Percentiles rank a stretch among this genome's conserved stretches.
phyloP scores from a whole-genome alignment of 2,329 filamentous ascomycete species.

The Hypocrella siamensis region DNA sequence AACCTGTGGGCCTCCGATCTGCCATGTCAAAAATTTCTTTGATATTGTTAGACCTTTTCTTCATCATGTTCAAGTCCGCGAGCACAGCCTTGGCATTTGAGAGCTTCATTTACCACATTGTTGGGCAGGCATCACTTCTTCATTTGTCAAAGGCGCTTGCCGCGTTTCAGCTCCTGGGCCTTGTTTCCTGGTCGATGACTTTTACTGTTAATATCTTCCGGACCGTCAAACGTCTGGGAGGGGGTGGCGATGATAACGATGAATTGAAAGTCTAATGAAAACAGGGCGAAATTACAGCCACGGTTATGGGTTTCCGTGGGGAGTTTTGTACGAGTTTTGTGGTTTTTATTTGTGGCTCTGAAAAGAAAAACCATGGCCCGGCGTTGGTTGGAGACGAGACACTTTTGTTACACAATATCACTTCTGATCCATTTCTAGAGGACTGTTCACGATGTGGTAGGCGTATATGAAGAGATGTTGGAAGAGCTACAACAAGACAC shows the following conservation, averaged over 20 bases:
- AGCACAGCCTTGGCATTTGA: conserved; percentile 85
- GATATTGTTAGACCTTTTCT: conserved; percentile 82
- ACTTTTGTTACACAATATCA: no score
- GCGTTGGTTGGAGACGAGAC: no score
- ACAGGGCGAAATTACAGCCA: background rate
- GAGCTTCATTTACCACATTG: conserved; percentile 48
- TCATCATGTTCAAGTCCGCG: conserved; percentile 93
- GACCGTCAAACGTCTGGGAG: conserved; percentile 44
- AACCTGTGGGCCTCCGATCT: conserved; percentile 74
- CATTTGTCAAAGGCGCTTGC: conserved; percentile 54
- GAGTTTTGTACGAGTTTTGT: no score
- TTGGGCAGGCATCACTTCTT: conserved; percentile 22
- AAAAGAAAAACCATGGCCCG: no score
- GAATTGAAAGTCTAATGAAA: conserved; percentile 1
- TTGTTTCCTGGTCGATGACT: conserved; percentile 81
- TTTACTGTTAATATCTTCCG: conserved; percentile 76
- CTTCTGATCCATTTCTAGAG: no score
- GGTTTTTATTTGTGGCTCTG: no score
- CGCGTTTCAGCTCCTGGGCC: conserved; percentile 61
- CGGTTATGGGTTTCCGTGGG: no score
- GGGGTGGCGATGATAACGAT: conserved; percentile 24
- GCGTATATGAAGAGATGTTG: no score
- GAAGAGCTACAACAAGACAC: no score
- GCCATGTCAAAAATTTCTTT: conserved; percentile 76
- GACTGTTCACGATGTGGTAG: no score